Evolutionary conservation across 352 stramenopile species (phyloP).

Genomic region (Albugo candida): DNA sequence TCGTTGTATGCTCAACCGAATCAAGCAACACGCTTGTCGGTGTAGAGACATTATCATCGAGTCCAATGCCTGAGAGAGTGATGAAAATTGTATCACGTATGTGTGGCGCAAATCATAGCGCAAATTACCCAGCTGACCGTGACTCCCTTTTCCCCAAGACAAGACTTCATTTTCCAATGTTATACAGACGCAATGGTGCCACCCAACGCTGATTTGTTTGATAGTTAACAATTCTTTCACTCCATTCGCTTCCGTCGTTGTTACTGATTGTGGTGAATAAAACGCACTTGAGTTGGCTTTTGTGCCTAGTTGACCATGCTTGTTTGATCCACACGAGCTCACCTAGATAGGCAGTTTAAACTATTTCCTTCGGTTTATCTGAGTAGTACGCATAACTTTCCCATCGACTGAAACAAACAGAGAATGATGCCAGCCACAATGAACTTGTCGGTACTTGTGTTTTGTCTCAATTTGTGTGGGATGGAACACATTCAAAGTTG

Average conservation of each 20-base stretch:
- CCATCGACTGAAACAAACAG: slow-evolving; percentile 14
- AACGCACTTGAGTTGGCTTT: not conserved
- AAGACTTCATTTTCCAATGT: slow-evolving; percentile 14
- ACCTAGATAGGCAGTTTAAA: slow-evolving; percentile 16
- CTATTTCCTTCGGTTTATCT: not conserved
- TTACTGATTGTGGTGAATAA: not conserved
- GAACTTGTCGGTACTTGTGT: slow-evolving; percentile 14
- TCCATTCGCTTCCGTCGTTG: no score
- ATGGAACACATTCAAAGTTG: slow-evolving; percentile 6
- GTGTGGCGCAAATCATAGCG: not conserved
- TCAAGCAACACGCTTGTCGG: slow-evolving; percentile 11
- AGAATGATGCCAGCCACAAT: slow-evolving; percentile 68
- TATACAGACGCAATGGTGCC: slow-evolving; percentile 56
- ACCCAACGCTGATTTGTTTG: slow-evolving; percentile 33
- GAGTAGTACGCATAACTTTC: not conserved
- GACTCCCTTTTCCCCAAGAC: slow-evolving; percentile 55
- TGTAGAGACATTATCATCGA: slow-evolving; percentile 1
- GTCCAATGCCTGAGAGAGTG: slow-evolving; percentile 2
- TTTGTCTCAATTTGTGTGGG: slow-evolving; percentile 11
- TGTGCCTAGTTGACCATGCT: slow-evolving; percentile 44
- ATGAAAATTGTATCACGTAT: slow-evolving; percentile 2
- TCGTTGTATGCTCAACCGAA: not conserved
- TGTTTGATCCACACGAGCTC: slow-evolving; percentile 50
- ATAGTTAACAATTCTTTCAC: not conserved
- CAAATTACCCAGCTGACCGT: slow-evolving; percentile 35